phyloP scores from a whole-genome alignment of 2,329 filamentous ascomycete species.

The Magnaporthiopsis rhizophila region DNA sequence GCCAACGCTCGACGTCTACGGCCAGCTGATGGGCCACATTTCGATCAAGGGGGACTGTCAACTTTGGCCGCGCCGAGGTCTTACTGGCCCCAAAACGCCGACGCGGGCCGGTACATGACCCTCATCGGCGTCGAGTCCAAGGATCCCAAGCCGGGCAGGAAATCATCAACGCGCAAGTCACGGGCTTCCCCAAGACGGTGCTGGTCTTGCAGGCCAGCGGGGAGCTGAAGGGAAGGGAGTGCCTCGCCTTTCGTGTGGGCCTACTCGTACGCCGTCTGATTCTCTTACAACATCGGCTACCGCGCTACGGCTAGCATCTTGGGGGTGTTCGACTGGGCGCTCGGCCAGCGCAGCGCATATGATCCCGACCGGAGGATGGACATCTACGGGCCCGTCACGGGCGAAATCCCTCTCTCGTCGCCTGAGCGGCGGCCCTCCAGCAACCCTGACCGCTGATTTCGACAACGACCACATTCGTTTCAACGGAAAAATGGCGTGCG shows the following conservation, averaged over 20 bases:
- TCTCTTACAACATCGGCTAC: not conserved
- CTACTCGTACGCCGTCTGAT: not conserved
- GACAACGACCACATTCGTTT: too few relatives aligned
- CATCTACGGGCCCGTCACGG: not conserved
- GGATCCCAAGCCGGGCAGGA: not conserved
- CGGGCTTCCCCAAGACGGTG: not conserved
- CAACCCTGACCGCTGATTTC: too few relatives aligned
- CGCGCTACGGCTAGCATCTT: not conserved
- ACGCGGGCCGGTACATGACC: not conserved
- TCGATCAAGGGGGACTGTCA: not conserved
- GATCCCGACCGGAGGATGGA: not conserved
- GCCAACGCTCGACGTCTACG: slow-evolving; percentile 13
- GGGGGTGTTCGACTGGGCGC: not conserved
- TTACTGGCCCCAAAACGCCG: not conserved
- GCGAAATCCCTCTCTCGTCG: too few relatives aligned
- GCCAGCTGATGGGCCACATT: not conserved
- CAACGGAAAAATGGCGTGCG: too few relatives aligned
- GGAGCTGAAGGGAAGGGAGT: too few relatives aligned
- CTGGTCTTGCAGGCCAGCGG: not conserved
- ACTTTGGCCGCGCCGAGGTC: not conserved
- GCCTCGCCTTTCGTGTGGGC: not conserved
- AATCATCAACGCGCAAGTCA: not conserved
- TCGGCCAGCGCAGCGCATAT: not conserved
- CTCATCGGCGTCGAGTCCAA: not conserved
- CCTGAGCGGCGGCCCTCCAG: too few relatives aligned